phyloP scores from a whole-genome alignment of 2,329 filamentous ascomycete genomes.

The Colletotrichum falcatum region DNA sequence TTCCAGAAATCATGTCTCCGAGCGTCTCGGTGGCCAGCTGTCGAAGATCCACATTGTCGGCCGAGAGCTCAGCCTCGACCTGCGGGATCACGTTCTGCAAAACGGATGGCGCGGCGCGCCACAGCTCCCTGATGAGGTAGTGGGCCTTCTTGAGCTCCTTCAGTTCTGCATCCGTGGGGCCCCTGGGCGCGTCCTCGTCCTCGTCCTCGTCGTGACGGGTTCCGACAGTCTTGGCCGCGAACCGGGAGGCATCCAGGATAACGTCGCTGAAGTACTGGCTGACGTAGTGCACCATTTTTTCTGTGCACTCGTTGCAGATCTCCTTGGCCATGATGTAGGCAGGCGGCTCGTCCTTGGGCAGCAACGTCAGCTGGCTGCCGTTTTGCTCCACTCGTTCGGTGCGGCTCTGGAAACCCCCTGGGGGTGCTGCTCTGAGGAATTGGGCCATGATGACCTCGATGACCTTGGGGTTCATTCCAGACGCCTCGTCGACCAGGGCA shows the following conservation, averaged over 20 bases:
- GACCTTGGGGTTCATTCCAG: slow-evolving; percentile 81
- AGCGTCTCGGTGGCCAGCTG: slow-evolving; percentile 92
- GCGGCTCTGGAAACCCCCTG: slow-evolving; percentile 64
- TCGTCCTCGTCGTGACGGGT: slow-evolving; percentile 72
- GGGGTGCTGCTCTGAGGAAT: slow-evolving; percentile 88
- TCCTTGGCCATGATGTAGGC: slow-evolving; percentile 98
- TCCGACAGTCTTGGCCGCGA: slow-evolving; percentile 66
- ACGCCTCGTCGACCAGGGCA: slow-evolving; percentile 87
- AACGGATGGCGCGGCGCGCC: slow-evolving; percentile 89
- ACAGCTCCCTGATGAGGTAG: slow-evolving; percentile 88
- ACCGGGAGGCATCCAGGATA: slow-evolving; percentile 85
- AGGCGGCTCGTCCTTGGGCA: slow-evolving; percentile 88
- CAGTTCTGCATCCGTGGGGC: slow-evolving; percentile 84
- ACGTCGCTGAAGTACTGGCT: slow-evolving; percentile 98
- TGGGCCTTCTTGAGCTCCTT: slow-evolving; percentile 92
- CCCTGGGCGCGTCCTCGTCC: slow-evolving; percentile 69
- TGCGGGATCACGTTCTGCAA: slow-evolving; percentile 94
- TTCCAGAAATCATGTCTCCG: slow-evolving; percentile 93
- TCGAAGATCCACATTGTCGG: slow-evolving; percentile 88
- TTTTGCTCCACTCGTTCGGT: slow-evolving; percentile 69
- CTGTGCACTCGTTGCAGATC: slow-evolving; percentile 87
- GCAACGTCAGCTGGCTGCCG: slow-evolving; percentile 82
- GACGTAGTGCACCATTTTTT: slow-evolving; percentile 95
- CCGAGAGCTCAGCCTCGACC: slow-evolving; percentile 89
- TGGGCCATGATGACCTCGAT: slow-evolving; percentile 96